A percentile compares a stretch with the other conserved stretches of the same genome.
Conservation (phyloP, 2,329 filamentous ascomycete genomes). For the Byssothecium circinans region DNA sequence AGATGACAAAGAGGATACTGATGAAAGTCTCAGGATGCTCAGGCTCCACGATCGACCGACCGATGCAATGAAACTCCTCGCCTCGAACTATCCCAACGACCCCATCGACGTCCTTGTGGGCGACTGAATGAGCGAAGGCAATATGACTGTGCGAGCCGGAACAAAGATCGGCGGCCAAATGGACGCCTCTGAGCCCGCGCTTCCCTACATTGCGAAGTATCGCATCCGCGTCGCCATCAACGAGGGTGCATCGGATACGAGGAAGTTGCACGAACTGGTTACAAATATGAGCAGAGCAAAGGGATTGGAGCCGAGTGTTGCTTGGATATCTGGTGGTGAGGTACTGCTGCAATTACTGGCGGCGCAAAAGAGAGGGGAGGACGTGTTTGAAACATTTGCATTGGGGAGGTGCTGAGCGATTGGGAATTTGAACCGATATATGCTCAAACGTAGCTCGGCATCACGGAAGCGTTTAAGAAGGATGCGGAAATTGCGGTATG, state of each 20-base stretch:
- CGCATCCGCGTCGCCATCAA: conserved; percentile 41
- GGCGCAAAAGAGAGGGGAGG: too few relatives aligned
- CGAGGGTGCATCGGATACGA: conserved; percentile 36
- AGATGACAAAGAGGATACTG: too few relatives aligned
- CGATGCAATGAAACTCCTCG: conserved; percentile 34
- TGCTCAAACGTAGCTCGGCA: conserved; percentile 9
- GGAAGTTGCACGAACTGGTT: conserved; percentile 30
- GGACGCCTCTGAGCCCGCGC: conserved; percentile 50
- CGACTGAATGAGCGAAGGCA: conserved; percentile 38
- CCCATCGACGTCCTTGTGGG: conserved; percentile 38
- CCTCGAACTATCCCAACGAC: conserved; percentile 30
- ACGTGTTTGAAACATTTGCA: conserved; percentile 24
- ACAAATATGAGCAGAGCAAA: conserved; percentile 24
- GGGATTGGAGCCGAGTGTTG: conserved; percentile 29
- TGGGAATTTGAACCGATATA: conserved; percentile 26
- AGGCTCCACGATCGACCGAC: too few relatives aligned
- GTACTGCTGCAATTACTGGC: too few relatives aligned
- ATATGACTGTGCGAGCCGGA: conserved; percentile 33
- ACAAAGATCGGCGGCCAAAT: conserved; percentile 41
- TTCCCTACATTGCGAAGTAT: conserved; percentile 34
- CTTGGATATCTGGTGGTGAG: conserved; percentile 51
- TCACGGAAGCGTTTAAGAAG: conserved; percentile 6
- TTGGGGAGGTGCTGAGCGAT: conserved; percentile 40
- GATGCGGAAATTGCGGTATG: conserved; percentile 17
- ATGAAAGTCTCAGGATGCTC: too few relatives aligned